Base-by-base conservation (phyloP, 2,329 filamentous ascomycete species). In the Arthrobotrys megalospora region DNA sequence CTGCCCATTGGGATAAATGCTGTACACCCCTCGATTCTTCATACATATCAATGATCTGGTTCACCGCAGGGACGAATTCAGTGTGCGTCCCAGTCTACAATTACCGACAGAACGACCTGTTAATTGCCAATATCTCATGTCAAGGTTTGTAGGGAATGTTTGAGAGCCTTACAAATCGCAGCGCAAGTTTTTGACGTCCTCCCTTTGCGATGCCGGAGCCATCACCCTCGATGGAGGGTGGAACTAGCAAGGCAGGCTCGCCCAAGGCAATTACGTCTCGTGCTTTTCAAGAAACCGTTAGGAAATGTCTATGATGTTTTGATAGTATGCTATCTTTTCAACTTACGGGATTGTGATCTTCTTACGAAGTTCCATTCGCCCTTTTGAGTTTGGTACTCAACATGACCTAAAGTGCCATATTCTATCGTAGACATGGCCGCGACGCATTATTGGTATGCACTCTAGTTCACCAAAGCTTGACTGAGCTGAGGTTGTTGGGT, bases 391-490 rank as follows among this genome's bases (percentile, higher is more conserved):
- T 38, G 62, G 16, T 78, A 78, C 47, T 78, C 75, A 66, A 78
- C 75, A 65, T 72, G 75, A 48, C 75, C 75, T 67, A 78, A 65
- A 71, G 67, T 78, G 67, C 75, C 75, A 64, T 78, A 55, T 21
- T 72, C 75, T 60, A 78, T 67, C 2, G 60, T 78, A 32, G 75
- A 60, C 75, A 78, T 78, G 43, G 43, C 64, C 28, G 28, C 32
- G 28, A 45, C 11, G 62, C 75, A 78, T 78, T 24, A 55, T 78
- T 16, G 55, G 11, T 28, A 19, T 38, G 38, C 19, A 7, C 2
- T 45, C 12, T 63, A 21, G 36, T 21, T 47, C 24, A 41, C 1
- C n/a, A 16, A 60, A 43, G 12, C 36, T 41, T 38, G 10, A 43
- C 5, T n/a, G 12, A 43, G 8, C 53, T 43, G 3, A 10, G 10